Evolutionary conservation across 1,284 basidiomycete species (phyloP).

Genomic region (Hymenochaete sp.): DNA sequence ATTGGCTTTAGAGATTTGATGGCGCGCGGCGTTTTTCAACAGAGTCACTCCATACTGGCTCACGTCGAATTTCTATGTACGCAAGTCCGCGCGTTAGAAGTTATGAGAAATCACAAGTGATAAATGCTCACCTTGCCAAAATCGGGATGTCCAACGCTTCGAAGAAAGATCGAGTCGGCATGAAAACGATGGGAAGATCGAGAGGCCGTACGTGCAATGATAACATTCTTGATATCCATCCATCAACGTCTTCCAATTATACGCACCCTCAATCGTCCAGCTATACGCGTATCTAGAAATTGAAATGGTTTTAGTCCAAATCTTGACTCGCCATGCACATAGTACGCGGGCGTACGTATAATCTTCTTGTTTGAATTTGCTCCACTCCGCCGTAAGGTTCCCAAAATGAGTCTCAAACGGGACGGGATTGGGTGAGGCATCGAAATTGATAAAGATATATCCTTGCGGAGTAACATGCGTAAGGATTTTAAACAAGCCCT

Average conservation of each 20-base stretch:
- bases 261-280: constrained; percentile 13
- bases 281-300: constrained; percentile 5
- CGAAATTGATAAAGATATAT: constrained; percentile 24
- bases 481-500: constrained; percentile 22
- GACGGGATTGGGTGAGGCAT: constrained; percentile 19
- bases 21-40: constrained; percentile 20
- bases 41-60: constrained; percentile 21
- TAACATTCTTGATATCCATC: constrained; percentile 26
- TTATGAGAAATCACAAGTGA: neutral
- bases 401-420: constrained; percentile 22
- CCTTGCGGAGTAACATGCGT: constrained; percentile 23
- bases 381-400: constrained; percentile 14
- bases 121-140: constrained; percentile 18
- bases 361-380: constrained; percentile 1
- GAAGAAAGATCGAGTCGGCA: neutral
- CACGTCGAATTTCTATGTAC: constrained; percentile 15
- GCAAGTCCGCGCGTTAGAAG: neutral
- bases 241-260: constrained; percentile 22
- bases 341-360: neutral
- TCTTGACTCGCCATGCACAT: neutral
- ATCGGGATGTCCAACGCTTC: constrained; percentile 22
- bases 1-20: constrained; percentile 18
- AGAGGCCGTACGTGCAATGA: constrained; percentile 19
- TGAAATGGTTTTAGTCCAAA: neutral
- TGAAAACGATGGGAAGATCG: neutral